Evolutionary conservation across 164 flowering plant genomes (phyloP), one percentile per base, ranked within the genome.

Genomic region (Liriodendron chinense): DNA sequence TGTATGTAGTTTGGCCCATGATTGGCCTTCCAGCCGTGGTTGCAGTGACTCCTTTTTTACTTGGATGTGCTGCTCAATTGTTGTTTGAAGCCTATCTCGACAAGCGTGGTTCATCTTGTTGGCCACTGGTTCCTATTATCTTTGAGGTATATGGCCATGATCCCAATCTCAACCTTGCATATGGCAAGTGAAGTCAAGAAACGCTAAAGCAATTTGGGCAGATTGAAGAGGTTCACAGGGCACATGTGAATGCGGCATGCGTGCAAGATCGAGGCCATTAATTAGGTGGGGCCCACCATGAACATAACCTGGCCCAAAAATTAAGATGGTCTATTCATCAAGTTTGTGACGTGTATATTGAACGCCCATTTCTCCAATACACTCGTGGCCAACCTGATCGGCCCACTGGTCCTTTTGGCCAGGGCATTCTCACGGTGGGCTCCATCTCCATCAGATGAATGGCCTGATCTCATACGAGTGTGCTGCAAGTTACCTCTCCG

Each of bases 111-210:
- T 93, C 97, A 62, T 90, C 98, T 25, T 85, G 84, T 83, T 95
- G 98, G 97, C 98, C 98, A 26, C 65, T 95, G 7, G 89, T 93
- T 56, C 97, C 96, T 3, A 93, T 95, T 65, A 86, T 95, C 67
- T 95, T 93, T 70, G 98, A 95, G 97, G 98, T 92, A 87, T 25
- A 2, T 43, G 8, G 2, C 22, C 57, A 21, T 6, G 7, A 53
- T 22, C 53, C 50, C 1, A 12, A 61, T 65, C 18, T 67, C 7
- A 12, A 67, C n/a, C 69, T 67, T 14, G 10, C 9, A 24, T 26
- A 14, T 67, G 69, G 69, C 64, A 7, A 61, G 16, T 67, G 22
- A 63, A 63, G 59, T 53, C 16, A 16, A 16, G 0, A 53, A 53
- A 53, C 18, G 59, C 18, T 12, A 16, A 53, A 53, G 59, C 59